Conservation (phyloP, 2,329 filamentous ascomycete species). For the Polytolypa hystricis region DNA sequence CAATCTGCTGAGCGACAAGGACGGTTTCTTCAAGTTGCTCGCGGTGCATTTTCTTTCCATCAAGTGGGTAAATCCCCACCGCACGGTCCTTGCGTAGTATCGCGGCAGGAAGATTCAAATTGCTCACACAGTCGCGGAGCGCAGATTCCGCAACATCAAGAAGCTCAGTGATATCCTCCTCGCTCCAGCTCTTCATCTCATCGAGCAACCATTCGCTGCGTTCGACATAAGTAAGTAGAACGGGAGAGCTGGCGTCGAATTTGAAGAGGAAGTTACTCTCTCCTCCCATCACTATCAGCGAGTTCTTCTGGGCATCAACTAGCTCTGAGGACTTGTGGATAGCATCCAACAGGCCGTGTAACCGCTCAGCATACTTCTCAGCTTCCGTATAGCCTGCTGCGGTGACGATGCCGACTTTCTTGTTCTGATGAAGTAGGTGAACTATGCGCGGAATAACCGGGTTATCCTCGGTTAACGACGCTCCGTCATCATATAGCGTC, state of each 20-base stretch:
- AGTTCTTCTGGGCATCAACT: slow-evolving; percentile 57
- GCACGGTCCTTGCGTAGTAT: slow-evolving; percentile 82
- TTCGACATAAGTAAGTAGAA: slow-evolving; percentile 56
- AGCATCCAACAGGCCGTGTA: slow-evolving; percentile 77
- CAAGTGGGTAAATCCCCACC: slow-evolving; percentile 61
- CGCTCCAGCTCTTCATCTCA: slow-evolving; percentile 39
- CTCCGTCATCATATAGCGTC: slow-evolving; percentile 85
- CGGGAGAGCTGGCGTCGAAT: slow-evolving; percentile 53
- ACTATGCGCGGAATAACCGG: slow-evolving; percentile 61
- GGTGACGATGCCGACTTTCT: slow-evolving; percentile 89
- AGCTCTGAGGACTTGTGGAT: slow-evolving; percentile 53
- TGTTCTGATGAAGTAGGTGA: slow-evolving; percentile 63
- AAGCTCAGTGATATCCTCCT: slow-evolving; percentile 65
- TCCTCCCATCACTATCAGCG: slow-evolving; percentile 84
- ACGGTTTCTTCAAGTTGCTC: slow-evolving; percentile 95
- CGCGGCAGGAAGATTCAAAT: slow-evolving; percentile 65
- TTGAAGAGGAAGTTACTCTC: slow-evolving; percentile 93
- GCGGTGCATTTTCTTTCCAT: slow-evolving; percentile 59
- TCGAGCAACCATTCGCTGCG: slow-evolving; percentile 49
- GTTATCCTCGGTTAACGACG: slow-evolving; percentile 62
- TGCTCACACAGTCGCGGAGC: slow-evolving; percentile 67
- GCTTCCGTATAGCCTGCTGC: slow-evolving; percentile 90
- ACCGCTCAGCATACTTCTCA: slow-evolving; percentile 71
- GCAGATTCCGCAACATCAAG: slow-evolving; percentile 82
- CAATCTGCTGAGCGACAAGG: slow-evolving; percentile 80